Percentiles rank a stretch among this genome's conserved stretches.
phyloP scores from a whole-genome alignment of 2,329 filamentous ascomycete genomes.

The Aspergillus chevalieri region DNA sequence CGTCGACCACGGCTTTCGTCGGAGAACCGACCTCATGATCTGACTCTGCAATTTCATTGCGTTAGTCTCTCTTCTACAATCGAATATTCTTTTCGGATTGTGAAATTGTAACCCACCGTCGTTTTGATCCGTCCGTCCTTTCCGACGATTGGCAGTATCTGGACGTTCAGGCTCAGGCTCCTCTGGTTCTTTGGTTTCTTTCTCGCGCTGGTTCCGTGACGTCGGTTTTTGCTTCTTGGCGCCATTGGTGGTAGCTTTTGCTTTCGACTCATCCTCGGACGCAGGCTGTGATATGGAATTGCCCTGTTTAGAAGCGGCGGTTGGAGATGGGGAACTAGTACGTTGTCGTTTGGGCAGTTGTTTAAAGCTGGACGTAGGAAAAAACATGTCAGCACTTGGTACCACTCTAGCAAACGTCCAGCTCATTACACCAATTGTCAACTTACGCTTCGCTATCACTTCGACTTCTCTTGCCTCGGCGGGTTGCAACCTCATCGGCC shows the following conservation, averaged over 20 bases:
- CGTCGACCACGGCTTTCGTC: slow-evolving; percentile 36
- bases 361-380: slow-evolving; percentile 53
- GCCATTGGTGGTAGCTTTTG: slow-evolving; percentile 24
- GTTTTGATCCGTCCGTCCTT: slow-evolving; percentile 73
- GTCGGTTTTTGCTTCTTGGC: slow-evolving; percentile 56
- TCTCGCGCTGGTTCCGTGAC: slow-evolving; percentile 49
- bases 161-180: slow-evolving; percentile 68
- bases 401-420: slow-evolving; percentile 11
- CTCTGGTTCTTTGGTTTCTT: slow-evolving; percentile 41
- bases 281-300: slow-evolving; percentile 37
- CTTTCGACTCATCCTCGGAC: slow-evolving; percentile 63
- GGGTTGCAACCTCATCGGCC: slow-evolving; percentile 49
- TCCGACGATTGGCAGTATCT: slow-evolving; percentile 72
- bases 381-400: slow-evolving; percentile 19
- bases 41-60: slow-evolving; percentile 51
- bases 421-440: slow-evolving; percentile 1
- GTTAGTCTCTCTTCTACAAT: slow-evolving; percentile 19
- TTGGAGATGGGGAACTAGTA: slow-evolving; percentile 68
- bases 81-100: neutral
- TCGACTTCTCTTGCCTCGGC: slow-evolving; percentile 73
- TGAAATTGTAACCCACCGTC: slow-evolving; percentile 56
- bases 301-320: slow-evolving; percentile 48
- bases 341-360: slow-evolving; percentile 73
- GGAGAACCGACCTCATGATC: slow-evolving; percentile 61
- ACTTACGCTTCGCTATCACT: slow-evolving; percentile 94